phyloP scores from a whole-genome alignment of 306 rosid species.

The Abrus precatorius region DNA sequence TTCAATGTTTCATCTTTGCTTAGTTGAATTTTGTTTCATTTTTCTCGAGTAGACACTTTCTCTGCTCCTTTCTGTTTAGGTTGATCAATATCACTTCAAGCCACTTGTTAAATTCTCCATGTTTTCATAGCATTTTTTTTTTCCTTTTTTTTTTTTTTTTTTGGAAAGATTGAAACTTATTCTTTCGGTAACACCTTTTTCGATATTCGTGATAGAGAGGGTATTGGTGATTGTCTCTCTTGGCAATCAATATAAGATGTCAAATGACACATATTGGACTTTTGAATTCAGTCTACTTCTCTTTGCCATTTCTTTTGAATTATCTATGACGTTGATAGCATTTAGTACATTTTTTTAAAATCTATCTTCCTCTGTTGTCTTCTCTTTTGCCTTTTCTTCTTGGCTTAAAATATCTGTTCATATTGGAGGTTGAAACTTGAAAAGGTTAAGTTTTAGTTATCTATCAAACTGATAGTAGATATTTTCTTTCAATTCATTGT shows the following conservation, averaged over 20 bases:
- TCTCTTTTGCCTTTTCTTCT: slow-evolving; percentile 20
- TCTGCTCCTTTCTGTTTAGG: not conserved
- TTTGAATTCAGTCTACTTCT: slow-evolving; percentile 25
- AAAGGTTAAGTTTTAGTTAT: slow-evolving; percentile 11
- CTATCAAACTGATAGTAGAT: not conserved
- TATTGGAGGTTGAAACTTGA: slow-evolving; percentile 30
- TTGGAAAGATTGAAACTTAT: slow-evolving; percentile 1
- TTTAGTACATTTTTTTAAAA: not conserved
- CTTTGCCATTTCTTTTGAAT: not conserved
- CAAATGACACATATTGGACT: slow-evolving; percentile 12
- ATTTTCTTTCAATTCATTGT: not conserved
- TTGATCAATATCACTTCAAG: slow-evolving; percentile 17
- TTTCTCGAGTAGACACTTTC: not conserved
- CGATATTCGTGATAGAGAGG: slow-evolving; percentile 16
- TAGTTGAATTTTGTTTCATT: not conserved
- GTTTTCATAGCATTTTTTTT: slow-evolving; percentile 1
- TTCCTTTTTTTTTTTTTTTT: not conserved
- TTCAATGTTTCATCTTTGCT: slow-evolving; percentile 37
- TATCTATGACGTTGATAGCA: slow-evolving; percentile 32
- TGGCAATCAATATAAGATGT: slow-evolving; percentile 34
- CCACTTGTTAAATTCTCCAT: slow-evolving; percentile 17
- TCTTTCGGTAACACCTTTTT: not conserved
- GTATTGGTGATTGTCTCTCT: slow-evolving; percentile 28
- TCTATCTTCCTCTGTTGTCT: slow-evolving; percentile 17
- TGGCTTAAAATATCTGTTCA: slow-evolving; percentile 13